A percentile compares a stretch with the other conserved stretches of the same genome.
Conservation (phyloP, 2,329 filamentous ascomycete genomes). For the Xylaria sp. region DNA sequence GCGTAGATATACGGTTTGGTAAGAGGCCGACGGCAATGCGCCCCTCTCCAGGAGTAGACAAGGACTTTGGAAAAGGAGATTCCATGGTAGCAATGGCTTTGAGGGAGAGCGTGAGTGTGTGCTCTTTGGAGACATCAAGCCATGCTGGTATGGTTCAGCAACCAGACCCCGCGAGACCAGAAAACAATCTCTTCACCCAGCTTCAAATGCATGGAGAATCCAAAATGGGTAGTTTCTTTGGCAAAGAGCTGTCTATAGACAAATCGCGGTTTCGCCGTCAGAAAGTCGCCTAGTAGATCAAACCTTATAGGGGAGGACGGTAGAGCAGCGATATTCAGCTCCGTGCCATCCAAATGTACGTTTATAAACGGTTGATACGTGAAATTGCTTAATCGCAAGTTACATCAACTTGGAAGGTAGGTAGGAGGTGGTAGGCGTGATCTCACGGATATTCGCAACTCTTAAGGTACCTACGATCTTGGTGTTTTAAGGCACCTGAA, state of each 20-base stretch:
- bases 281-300: not conserved
- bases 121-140: not conserved
- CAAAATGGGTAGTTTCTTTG: not conserved
- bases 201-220: not conserved
- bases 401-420: too few relatives aligned
- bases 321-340: too few relatives aligned
- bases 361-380: too few relatives aligned
- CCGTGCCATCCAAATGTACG: too few relatives aligned
- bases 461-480: too few relatives aligned
- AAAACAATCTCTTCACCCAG: not conserved
- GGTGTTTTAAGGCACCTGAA: too few relatives aligned
- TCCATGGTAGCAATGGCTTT: constrained; percentile 17
- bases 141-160: constrained; percentile 20
- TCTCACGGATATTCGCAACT: too few relatives aligned
- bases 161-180: not conserved
- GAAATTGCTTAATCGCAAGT: too few relatives aligned
- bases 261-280: not conserved
- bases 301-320: not conserved
- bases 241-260: not conserved
- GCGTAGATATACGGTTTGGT: constrained; percentile 72
- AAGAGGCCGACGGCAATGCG: constrained; percentile 74
- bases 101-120: not conserved
- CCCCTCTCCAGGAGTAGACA: constrained; percentile 78
- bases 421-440: too few relatives aligned
- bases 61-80: constrained; percentile 79